Conservation (phyloP, 2,329 filamentous ascomycete species). For the Penicillium sp. region DNA sequence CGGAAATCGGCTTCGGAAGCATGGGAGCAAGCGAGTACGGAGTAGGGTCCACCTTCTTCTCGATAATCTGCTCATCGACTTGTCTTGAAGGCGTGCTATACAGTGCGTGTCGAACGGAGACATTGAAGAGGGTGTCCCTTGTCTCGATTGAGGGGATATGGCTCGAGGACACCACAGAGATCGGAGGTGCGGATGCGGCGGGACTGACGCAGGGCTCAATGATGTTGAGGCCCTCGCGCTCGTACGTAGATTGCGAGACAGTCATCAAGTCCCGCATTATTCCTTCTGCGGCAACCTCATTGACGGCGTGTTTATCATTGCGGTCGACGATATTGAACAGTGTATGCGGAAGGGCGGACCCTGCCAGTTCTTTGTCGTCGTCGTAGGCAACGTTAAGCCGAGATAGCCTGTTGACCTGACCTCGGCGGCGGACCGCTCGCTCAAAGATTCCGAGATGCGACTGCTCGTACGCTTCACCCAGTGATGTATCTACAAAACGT, state of each 20-base stretch:
- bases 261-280: slow-evolving; percentile 69
- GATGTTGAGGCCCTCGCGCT: slow-evolving; percentile 62
- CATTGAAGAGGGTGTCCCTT: slow-evolving; percentile 65
- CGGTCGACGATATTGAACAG: slow-evolving; percentile 72
- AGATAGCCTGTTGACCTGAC: slow-evolving; percentile 50
- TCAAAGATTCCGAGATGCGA: slow-evolving; percentile 64
- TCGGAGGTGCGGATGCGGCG: slow-evolving; percentile 70
- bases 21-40: slow-evolving; percentile 55
- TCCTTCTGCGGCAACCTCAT: slow-evolving; percentile 63
- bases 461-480: slow-evolving; percentile 60
- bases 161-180: no score
- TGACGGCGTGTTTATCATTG: slow-evolving; percentile 56
- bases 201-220: slow-evolving; percentile 75
- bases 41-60: slow-evolving; percentile 56
- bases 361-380: slow-evolving; percentile 48
- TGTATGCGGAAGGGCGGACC: slow-evolving; percentile 63
- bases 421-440: slow-evolving; percentile 56
- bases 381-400: slow-evolving; percentile 61
- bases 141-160: slow-evolving; percentile 64
- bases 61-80: slow-evolving; percentile 66
- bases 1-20: slow-evolving; percentile 68
- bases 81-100: slow-evolving; percentile 51
- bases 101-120: slow-evolving; percentile 62
- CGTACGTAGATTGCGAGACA: slow-evolving; percentile 58
- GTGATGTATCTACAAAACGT: slow-evolving; percentile 70